A percentile compares a stretch with the other conserved stretches of the same genome.
phyloP scores from a whole-genome alignment of 371 early-diverging fungal species.

The Phascolomyces articulosus region DNA sequence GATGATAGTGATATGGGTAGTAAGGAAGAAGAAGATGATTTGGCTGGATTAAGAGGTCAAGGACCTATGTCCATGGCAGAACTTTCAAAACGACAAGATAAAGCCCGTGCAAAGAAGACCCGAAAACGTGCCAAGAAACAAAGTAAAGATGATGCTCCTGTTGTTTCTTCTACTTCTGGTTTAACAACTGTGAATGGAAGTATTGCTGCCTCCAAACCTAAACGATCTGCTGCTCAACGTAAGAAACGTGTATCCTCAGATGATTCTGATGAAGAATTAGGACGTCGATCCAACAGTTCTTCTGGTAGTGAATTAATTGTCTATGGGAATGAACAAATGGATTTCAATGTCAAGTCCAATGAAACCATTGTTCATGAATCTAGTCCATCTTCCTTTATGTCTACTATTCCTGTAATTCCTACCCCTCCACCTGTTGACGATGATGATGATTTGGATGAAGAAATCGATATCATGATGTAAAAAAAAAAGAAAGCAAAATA shows the following conservation, averaged over 20 bases:
- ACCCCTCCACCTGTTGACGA: slow-evolving; percentile 6
- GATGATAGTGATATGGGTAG: slow-evolving; percentile 7
- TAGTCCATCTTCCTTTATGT: slow-evolving; percentile 8
- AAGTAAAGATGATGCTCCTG: slow-evolving; percentile 7
- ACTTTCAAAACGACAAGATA: slow-evolving; percentile 25
- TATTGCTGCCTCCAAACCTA: slow-evolving; percentile 38
- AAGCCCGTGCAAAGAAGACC: neutral
- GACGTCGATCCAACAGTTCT: slow-evolving; percentile 9
- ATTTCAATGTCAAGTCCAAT: slow-evolving; percentile 43
- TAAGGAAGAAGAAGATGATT: neutral
- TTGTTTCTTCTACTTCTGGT: neutral
- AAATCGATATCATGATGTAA: slow-evolving; percentile 35
- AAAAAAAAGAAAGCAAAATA: neutral
- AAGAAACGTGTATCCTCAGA: slow-evolving; percentile 46
- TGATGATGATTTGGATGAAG: slow-evolving; percentile 28
- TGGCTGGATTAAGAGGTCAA: slow-evolving; percentile 1
- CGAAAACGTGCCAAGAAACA: slow-evolving; percentile 6
- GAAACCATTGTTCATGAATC: slow-evolving; percentile 43
- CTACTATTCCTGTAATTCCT: neutral
- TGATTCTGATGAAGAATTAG: slow-evolving; percentile 39
- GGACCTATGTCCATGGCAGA: slow-evolving; percentile 51
- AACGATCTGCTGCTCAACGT: slow-evolving; percentile 46
- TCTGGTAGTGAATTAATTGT: slow-evolving; percentile 33
- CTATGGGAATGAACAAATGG: slow-evolving; percentile 47
- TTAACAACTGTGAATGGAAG: neutral